Evolutionary conservation across 2,329 filamentous ascomycete genomes (phyloP).

Genomic region (Phaeophleospora eucalypticola): DNA sequence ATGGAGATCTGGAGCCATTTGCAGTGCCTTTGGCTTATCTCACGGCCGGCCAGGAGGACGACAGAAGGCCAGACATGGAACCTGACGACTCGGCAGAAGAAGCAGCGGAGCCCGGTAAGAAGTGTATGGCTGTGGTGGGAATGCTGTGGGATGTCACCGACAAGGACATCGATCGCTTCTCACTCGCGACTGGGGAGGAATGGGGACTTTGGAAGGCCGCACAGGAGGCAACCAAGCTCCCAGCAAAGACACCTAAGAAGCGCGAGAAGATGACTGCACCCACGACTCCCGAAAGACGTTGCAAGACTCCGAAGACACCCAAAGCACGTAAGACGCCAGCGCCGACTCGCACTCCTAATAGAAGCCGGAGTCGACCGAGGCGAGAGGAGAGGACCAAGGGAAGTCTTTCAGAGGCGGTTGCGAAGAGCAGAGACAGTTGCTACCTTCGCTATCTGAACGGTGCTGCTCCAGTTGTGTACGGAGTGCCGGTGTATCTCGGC

Average conservation of each 20-base stretch:
- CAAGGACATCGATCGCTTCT: conserved; percentile 92
- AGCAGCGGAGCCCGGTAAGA: conserved; percentile 3
- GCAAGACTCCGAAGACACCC: conserved; percentile 34
- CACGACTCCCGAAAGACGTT: conserved; percentile 27
- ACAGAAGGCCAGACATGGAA: background rate
- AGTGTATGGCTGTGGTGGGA: conserved; percentile 70
- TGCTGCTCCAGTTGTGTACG: conserved; percentile 89
- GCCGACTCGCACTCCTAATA: conserved; percentile 28
- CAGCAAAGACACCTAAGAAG: conserved; percentile 30
- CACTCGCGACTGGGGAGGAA: conserved; percentile 69
- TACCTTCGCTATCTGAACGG: conserved; percentile 88
- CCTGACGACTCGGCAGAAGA: background rate
- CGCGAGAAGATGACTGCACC: conserved; percentile 21
- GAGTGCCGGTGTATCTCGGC: conserved; percentile 79
- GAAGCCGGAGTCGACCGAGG: conserved; percentile 24
- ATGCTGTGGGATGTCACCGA: conserved; percentile 98
- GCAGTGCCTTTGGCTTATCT: conserved; percentile 91
- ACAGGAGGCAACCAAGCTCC: conserved; percentile 17
- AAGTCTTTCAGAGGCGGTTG: conserved; percentile 74
- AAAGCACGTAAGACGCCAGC: conserved; percentile 30
- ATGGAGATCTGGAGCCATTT: conserved; percentile 84
- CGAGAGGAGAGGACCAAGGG: conserved; percentile 36
- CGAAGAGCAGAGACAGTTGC: conserved; percentile 70
- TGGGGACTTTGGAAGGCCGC: conserved; percentile 66
- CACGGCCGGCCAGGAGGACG: conserved; percentile 62